A percentile compares a stretch with the other conserved stretches of the same genome.
phyloP scores from a whole-genome alignment of 2,329 filamentous ascomycete genomes.

The Pseudogymnoascus sp. region DNA sequence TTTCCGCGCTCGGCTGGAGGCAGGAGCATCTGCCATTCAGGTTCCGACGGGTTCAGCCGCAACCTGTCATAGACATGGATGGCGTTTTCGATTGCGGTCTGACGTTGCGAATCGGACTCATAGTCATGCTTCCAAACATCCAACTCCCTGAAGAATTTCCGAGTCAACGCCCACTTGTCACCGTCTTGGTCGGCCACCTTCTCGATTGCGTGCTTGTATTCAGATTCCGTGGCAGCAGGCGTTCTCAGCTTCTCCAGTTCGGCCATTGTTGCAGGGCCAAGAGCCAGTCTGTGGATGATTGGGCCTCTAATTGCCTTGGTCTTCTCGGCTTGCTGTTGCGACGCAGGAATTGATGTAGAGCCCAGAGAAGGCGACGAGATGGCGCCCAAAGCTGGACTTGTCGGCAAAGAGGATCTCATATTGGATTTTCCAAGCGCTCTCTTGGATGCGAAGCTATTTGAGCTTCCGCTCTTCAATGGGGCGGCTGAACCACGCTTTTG shows the following conservation, averaged over 20 bases:
- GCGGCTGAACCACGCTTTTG: constrained; percentile 17
- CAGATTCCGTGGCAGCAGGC: constrained; percentile 37
- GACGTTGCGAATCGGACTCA: constrained; percentile 41
- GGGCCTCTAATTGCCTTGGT: constrained; percentile 44
- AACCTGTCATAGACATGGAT: constrained; percentile 51
- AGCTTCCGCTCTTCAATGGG: background rate
- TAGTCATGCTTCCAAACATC: constrained; percentile 57
- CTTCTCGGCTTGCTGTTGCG: constrained; percentile 43
- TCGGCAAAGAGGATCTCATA: constrained; percentile 34
- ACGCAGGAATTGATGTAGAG: constrained; percentile 41
- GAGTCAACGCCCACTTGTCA: constrained; percentile 48
- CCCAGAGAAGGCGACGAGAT: constrained; percentile 44
- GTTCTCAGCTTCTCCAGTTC: constrained; percentile 43
- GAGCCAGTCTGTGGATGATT: constrained; percentile 53
- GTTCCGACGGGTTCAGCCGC: constrained; percentile 45
- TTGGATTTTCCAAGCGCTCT: constrained; percentile 17
- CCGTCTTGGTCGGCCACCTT: constrained; percentile 47
- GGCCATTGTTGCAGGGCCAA: constrained; percentile 41
- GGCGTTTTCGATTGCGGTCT: constrained; percentile 54
- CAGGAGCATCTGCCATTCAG: constrained; percentile 54
- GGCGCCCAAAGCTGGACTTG: constrained; percentile 49
- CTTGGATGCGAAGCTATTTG: constrained; percentile 10
- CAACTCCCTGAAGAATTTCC: constrained; percentile 53
- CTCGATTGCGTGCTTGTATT: constrained; percentile 44
- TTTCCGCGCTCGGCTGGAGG: constrained; percentile 49